phyloP scores from a whole-genome alignment of 2,329 filamentous ascomycete genomes.

The Chaetomium sp. region DNA sequence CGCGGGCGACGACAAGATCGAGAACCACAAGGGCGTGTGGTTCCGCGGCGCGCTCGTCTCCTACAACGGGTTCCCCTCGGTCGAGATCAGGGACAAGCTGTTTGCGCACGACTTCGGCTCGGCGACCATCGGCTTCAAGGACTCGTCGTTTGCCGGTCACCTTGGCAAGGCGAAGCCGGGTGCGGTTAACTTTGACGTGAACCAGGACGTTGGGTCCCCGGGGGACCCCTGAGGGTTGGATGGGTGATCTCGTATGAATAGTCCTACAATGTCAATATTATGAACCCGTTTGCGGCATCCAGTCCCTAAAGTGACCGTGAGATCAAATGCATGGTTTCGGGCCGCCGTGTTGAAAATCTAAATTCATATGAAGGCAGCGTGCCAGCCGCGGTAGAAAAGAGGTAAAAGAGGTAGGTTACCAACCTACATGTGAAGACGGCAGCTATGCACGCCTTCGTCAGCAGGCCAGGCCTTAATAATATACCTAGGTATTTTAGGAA shows the following conservation, averaged over 20 bases:
- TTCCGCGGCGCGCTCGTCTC: constrained; percentile 39
- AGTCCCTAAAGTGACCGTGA: neutral
- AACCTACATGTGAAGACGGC: neutral
- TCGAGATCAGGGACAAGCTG: constrained; percentile 31
- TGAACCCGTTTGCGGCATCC: neutral
- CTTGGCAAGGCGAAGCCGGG: constrained; percentile 31
- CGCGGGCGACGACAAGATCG: constrained; percentile 33
- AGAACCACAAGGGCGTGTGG: constrained; percentile 43
- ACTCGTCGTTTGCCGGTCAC: constrained; percentile 30
- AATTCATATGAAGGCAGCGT: neutral
- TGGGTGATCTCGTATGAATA: neutral
- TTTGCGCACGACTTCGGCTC: constrained; percentile 35
- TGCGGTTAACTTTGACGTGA: constrained; percentile 31
- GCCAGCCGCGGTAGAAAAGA: no score
- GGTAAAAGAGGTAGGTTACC: no score
- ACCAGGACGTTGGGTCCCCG: constrained; percentile 33
- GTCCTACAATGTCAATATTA: neutral
- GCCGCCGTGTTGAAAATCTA: neutral
- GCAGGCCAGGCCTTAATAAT: neutral
- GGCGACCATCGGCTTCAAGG: constrained; percentile 34
- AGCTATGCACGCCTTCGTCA: neutral
- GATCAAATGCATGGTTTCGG: neutral
- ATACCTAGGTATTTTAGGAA: no score
- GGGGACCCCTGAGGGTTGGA: constrained; percentile 24
- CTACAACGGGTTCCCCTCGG: constrained; percentile 40